Conservation (phyloP, 495 filamentous ascomycete species). For the Aspergillus steynii region DNA sequence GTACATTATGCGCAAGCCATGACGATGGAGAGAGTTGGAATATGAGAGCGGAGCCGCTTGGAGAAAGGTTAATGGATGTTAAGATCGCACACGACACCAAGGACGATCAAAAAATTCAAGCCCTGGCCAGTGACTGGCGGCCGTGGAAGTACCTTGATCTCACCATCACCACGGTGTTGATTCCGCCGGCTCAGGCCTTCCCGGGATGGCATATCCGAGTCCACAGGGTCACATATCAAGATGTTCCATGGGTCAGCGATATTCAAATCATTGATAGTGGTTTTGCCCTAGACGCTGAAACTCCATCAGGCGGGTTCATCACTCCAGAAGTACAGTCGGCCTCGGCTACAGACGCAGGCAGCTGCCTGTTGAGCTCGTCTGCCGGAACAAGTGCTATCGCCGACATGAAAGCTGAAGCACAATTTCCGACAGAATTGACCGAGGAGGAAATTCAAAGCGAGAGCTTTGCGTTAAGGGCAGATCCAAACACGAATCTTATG, state of each 20-base stretch:
- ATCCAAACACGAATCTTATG: constrained; percentile 22
- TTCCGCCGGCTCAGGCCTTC: constrained; percentile 10
- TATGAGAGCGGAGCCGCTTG: background rate
- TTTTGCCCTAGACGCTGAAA: constrained; percentile 16
- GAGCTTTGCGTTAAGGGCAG: constrained; percentile 10
- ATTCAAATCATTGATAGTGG: constrained; percentile 18
- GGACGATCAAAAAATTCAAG: background rate
- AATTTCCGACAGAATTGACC: too few species aligned
- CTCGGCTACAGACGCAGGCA: background rate
- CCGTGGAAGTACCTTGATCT: constrained; percentile 18
- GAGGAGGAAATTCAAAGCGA: background rate
- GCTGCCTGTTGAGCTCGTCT: constrained; percentile 10
- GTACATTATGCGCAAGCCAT: constrained; percentile 10
- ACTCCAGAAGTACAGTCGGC: background rate
- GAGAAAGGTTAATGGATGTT: constrained; percentile 3
- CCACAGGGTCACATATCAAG: constrained; percentile 6
- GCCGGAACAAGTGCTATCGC: constrained; percentile 14
- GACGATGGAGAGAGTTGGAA: constrained; percentile 17
- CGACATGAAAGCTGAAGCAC: constrained; percentile 4
- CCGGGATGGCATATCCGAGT: constrained; percentile 20
- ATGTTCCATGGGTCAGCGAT: background rate
- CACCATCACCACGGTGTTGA: constrained; percentile 12
- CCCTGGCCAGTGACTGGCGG: constrained; percentile 14
- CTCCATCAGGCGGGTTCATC: constrained; percentile 3
- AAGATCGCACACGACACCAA: background rate